A percentile compares a stretch with the other conserved stretches of the same genome.
phyloP scores from a whole-genome alignment of 176 grass and related monocot genomes.

The Musa beccarii region DNA sequence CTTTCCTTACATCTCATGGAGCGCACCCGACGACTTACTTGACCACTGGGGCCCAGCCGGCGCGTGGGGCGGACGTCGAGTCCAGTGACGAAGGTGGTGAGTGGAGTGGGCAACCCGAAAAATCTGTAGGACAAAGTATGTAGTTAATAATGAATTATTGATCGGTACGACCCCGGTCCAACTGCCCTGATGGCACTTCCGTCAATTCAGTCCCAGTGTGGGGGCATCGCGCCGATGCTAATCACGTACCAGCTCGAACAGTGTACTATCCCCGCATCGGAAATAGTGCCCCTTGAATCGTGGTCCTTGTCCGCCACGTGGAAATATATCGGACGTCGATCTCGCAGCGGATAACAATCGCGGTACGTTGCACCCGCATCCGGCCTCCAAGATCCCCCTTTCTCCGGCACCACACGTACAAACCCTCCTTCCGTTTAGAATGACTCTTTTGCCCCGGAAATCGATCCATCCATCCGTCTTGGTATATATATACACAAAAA shows the following conservation, averaged over 20 bases:
- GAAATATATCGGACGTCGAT: neutral
- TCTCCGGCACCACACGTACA: neutral
- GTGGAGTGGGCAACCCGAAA: neutral
- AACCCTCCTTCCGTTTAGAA: neutral
- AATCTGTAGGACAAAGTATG: too few relatives aligned
- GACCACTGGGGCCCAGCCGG: too few relatives aligned
- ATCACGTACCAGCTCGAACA: neutral
- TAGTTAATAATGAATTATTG: neutral
- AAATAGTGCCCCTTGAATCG: neutral
- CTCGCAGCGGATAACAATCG: neutral
- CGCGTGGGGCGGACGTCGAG: too few relatives aligned
- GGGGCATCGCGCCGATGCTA: neutral
- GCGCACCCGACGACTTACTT: too few relatives aligned
- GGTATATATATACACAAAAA: neutral
- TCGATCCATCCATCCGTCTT: neutral
- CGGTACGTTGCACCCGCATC: neutral
- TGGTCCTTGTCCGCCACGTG: neutral
- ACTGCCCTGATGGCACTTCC: neutral
- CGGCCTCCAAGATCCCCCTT: neutral
- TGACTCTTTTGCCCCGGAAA: neutral
- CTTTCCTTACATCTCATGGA: too few relatives aligned
- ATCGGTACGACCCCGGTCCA: neutral
- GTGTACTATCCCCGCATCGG: neutral
- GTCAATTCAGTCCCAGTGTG: neutral
- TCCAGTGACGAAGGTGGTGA: too few relatives aligned